Conservation (phyloP, 2,329 filamentous ascomycete species). For the Nectriaceae sp. region DNA sequence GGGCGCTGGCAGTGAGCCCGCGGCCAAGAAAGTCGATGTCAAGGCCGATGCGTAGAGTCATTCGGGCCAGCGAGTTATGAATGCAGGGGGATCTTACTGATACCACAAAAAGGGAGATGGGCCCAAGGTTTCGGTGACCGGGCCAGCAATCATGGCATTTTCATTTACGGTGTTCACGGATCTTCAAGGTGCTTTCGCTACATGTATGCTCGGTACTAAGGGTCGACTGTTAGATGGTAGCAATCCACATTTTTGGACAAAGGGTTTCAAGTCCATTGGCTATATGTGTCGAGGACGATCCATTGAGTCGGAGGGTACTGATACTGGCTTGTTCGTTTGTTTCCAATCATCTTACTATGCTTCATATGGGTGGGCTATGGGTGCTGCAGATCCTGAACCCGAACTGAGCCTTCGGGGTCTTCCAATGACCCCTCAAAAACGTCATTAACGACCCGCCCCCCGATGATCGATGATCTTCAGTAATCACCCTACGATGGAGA, state of each 20-base stretch:
- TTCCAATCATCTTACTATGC: too few species aligned
- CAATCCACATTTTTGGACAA: neutral
- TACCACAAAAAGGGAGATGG: constrained; percentile 18
- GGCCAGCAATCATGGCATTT: neutral
- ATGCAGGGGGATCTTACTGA: constrained; percentile 13
- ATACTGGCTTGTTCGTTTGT: too few species aligned
- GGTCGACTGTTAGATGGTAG: neutral
- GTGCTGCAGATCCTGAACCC: too few species aligned
- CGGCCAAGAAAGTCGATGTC: constrained; percentile 64
- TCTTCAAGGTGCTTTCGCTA: neutral
- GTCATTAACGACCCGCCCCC: too few species aligned
- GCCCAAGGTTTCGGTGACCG: neutral
- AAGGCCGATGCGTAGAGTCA: constrained; percentile 40
- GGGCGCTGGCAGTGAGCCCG: constrained; percentile 42
- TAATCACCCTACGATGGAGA: too few species aligned
- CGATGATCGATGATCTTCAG: too few species aligned
- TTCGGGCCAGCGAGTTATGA: constrained; percentile 1
- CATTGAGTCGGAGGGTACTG: too few species aligned
- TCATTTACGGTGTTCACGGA: neutral
- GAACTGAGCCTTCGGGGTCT: too few species aligned
- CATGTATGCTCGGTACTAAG: neutral
- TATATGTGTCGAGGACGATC: too few species aligned
- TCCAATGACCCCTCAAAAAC: too few species aligned
- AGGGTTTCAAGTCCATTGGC: neutral
- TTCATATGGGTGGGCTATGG: too few species aligned